phyloP scores from a whole-genome alignment of 345 rosid genomes.

The Lepidium aucheri region DNA sequence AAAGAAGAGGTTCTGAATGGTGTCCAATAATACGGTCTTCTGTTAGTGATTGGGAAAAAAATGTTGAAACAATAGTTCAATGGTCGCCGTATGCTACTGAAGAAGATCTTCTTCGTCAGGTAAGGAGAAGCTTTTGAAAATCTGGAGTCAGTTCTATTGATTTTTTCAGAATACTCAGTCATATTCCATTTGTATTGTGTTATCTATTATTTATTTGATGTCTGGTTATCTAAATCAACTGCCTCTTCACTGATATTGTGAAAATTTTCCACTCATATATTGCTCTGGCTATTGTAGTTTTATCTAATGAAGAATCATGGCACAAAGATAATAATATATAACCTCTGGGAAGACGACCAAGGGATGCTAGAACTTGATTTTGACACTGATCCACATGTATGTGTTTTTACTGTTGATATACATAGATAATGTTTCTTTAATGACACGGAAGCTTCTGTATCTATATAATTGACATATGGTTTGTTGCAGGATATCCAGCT shows the following conservation, averaged over 20 bases:
- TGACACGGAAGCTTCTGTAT: not conserved
- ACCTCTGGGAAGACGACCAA: slow-evolving; percentile 96
- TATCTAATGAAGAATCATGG: slow-evolving; percentile 67
- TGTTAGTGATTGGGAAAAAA: slow-evolving; percentile 55
- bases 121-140: slow-evolving; percentile 12
- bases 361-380: slow-evolving; percentile 85
- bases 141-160: not conserved
- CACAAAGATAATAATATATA: slow-evolving; percentile 75
- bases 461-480: not conserved
- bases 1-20: slow-evolving; percentile 51
- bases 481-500: slow-evolving; percentile 87
- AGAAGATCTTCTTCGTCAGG: slow-evolving; percentile 77
- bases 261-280: not conserved
- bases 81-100: slow-evolving; percentile 83
- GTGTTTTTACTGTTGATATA: slow-evolving; percentile 10
- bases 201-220: not conserved
- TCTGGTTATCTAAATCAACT: not conserved
- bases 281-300: slow-evolving; percentile 41
- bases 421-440: not conserved
- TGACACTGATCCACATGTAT: slow-evolving; percentile 59
- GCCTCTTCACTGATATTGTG: not conserved
- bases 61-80: slow-evolving; percentile 53
- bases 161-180: not conserved
- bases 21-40: slow-evolving; percentile 44
- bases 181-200: not conserved